These are phyloP conservation scores for Afroboletus lepidellus DNA, from an alignment of 1,284 basidiomycete genomes.

Conservation along the genomic window DNA sequence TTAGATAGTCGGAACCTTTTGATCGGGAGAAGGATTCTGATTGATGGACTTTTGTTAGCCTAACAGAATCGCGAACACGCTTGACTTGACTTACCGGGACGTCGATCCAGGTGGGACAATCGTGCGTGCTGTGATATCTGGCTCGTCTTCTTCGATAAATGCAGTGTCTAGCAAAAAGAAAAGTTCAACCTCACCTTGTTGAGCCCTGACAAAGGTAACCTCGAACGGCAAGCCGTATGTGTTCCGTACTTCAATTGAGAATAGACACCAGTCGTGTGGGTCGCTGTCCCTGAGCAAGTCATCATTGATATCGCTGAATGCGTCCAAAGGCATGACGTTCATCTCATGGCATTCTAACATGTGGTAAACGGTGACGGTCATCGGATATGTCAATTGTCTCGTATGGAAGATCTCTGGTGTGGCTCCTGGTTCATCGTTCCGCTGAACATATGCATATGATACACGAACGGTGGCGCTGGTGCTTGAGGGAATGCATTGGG, in stretches of 20 bases:
- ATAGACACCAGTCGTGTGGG: slow-evolving; percentile 74
- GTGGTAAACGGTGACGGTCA: slow-evolving; percentile 90
- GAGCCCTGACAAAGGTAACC: slow-evolving; percentile 68
- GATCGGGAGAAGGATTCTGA: slow-evolving; percentile 78
- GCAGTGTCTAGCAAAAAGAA: background rate
- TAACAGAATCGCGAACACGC: background rate
- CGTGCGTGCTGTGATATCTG: slow-evolving; percentile 48
- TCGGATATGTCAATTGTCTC: slow-evolving; percentile 78
- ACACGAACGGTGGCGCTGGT: slow-evolving; percentile 76
- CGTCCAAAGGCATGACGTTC: slow-evolving; percentile 66
- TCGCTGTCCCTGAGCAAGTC: slow-evolving; percentile 41
- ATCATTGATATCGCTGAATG: slow-evolving; percentile 35
- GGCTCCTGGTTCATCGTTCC: slow-evolving; percentile 36
- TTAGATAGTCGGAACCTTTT: slow-evolving; percentile 63
- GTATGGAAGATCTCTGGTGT: slow-evolving; percentile 68
- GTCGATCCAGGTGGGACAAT: slow-evolving; percentile 84
- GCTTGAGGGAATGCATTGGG: slow-evolving; percentile 40
- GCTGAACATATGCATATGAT: slow-evolving; percentile 76
- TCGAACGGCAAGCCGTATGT: slow-evolving; percentile 88
- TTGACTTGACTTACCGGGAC: slow-evolving; percentile 53
- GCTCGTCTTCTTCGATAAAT: slow-evolving; percentile 36
- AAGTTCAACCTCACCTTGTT: slow-evolving; percentile 48
- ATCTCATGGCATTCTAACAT: slow-evolving; percentile 85
- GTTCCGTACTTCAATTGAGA: slow-evolving; percentile 86
- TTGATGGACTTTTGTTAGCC: slow-evolving; percentile 8